Conservation (phyloP, 176 grass and related monocot species). For the Aegilops longissima region DNA sequence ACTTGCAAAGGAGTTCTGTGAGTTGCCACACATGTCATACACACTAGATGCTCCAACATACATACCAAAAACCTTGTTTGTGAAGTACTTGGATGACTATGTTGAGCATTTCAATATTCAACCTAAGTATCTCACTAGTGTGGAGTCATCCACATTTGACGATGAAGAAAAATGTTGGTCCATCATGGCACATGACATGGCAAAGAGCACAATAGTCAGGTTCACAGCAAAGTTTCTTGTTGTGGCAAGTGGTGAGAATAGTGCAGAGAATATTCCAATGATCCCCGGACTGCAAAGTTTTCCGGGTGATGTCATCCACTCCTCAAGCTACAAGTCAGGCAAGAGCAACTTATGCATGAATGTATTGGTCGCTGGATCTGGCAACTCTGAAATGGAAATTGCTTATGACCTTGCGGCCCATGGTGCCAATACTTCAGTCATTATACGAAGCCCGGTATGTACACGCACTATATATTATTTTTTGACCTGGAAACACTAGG, state of each 20-base stretch:
- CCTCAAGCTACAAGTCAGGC: background rate
- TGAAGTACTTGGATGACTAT: background rate
- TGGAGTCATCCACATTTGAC: background rate
- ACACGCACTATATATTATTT: background rate
- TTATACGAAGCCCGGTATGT: background rate
- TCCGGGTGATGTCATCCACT: background rate
- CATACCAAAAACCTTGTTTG: background rate
- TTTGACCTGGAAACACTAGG: too few relatives aligned
- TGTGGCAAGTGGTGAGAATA: conserved; percentile 17
- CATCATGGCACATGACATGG: background rate
- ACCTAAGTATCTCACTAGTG: background rate
- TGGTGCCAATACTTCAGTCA: background rate
- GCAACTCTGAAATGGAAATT: background rate
- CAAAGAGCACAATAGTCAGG: background rate
- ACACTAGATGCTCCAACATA: background rate
- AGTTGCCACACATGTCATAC: background rate
- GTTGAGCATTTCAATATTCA: background rate
- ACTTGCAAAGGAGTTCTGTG: background rate
- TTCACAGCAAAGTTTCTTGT: conserved; percentile 32
- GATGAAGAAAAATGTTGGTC: background rate
- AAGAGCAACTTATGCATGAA: background rate
- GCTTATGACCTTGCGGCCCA: background rate
- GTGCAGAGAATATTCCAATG: background rate
- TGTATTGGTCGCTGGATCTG: background rate
- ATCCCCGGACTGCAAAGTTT: background rate